Evolutionary conservation across 306 rosid species (phyloP).

Genomic region (Spatholobus suberectus): DNA sequence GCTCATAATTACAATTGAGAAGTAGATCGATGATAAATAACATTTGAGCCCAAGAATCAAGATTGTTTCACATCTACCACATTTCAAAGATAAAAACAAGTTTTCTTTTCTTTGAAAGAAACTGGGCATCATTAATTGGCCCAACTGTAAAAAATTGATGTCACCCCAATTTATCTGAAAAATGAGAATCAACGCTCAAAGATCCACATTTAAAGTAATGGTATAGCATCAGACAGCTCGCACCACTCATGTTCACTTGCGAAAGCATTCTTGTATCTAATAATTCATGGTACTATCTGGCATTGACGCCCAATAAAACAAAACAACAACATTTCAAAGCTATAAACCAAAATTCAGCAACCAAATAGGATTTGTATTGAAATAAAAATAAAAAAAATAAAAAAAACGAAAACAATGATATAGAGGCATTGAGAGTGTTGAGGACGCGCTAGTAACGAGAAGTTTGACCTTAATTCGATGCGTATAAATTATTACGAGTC

Average conservation of each 20-base stretch:
- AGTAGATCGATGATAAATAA: slow-evolving; percentile 10
- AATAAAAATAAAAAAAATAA: not conserved
- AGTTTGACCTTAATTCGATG: slow-evolving; percentile 23
- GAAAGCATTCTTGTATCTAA: slow-evolving; percentile 17
- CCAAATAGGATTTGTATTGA: not conserved
- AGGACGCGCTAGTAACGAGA: not conserved
- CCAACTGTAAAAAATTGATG: not conserved
- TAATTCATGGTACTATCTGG: slow-evolving; percentile 23
- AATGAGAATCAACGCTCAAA: not conserved
- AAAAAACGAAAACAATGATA: not conserved
- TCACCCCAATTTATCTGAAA: not conserved
- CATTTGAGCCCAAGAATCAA: slow-evolving; percentile 46
- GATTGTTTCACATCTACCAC: slow-evolving; percentile 47
- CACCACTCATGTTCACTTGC: slow-evolving; percentile 25
- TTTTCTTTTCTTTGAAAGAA: slow-evolving; percentile 35
- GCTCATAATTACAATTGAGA: slow-evolving; percentile 16
- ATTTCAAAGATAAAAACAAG: not conserved
- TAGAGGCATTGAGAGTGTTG: not conserved
- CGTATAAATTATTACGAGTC: not conserved
- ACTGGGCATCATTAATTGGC: not conserved
- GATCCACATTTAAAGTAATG: slow-evolving; percentile 17
- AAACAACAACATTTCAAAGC: slow-evolving; percentile 25
- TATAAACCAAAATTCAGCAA: not conserved
- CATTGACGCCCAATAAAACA: not conserved
- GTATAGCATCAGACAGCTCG: not conserved